Evolutionary conservation across 345 rosid species (phyloP), one percentile per base, ranked within the genome.

Genomic region (Aquilaria yunnanensis): DNA sequence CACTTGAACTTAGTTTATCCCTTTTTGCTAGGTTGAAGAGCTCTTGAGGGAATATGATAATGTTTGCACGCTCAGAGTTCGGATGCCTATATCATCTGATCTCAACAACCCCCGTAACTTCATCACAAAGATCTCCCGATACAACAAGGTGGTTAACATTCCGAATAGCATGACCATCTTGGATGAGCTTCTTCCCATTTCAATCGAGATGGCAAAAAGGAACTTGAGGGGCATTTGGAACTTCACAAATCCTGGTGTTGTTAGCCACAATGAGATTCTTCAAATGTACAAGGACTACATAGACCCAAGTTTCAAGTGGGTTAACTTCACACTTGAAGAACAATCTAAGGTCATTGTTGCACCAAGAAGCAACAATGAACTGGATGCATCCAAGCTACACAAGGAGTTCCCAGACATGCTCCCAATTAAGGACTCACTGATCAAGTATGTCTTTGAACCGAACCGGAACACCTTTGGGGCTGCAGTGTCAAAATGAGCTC

Each of bases 21-120:
- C 14, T 67, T 16, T 53, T 3, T 50, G 47, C 66, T 67, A 85
- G 96, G 96, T 85, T 1, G 96, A 88, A 70, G 96, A 88, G 75
- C 75, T 83, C 14, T 64, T 85, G 54, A 80, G 64, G 60, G 89
- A 88, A 60, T 88, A 63, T 53, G 90, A 83, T 70, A 88, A 88
- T 34, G 90, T 82, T 7, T 88, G 96, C 71, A 85, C 88, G 0
- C 77, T 88, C 14, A 69, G 96, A 61, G 85, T 88, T 31, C 73
- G 88, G 64, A 83, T 85, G 95, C 91, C 95, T 2, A 85, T 87
- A 23, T 83, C 95, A n/a, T 85, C 92, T 0, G 92, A 88, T 67
- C 83, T 88, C 9, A 77, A 47, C 80, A 83, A 88, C 61, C 92
- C 88, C 5, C 72, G 92, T 0, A 85, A 88, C 81, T 85, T 88